Conservation (phyloP, 2,329 filamentous ascomycete species). For the Sarocladium kiliense region DNA sequence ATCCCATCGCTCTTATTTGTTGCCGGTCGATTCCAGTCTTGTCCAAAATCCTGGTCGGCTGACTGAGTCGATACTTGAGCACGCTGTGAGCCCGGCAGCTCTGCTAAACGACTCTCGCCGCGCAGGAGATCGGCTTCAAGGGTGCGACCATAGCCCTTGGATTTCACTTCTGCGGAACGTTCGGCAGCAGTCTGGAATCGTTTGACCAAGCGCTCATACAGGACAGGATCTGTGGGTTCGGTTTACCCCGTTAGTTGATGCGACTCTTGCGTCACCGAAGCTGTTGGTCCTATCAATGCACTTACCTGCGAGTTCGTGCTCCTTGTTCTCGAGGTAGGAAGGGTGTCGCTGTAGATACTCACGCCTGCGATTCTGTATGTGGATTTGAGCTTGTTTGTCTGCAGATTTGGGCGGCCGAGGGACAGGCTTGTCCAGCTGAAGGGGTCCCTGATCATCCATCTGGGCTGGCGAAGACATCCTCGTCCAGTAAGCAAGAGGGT, state of each 20-base stretch:
- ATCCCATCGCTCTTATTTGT: constrained; percentile 57
- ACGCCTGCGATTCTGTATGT: constrained; percentile 69
- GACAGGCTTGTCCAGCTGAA: background rate
- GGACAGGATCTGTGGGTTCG: constrained; percentile 56
- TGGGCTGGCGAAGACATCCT: background rate
- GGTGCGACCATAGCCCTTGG: constrained; percentile 72
- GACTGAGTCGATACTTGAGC: constrained; percentile 10
- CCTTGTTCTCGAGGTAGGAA: constrained; percentile 58
- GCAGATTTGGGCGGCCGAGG: background rate
- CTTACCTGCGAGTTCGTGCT: constrained; percentile 51
- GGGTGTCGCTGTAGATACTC: constrained; percentile 70
- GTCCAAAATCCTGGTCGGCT: constrained; percentile 21
- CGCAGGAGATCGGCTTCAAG: constrained; percentile 73
- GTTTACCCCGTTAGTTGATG: background rate
- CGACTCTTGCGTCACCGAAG: too few species aligned
- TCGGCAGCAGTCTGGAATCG: constrained; percentile 70
- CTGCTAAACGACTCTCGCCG: constrained; percentile 69
- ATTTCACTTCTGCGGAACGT: constrained; percentile 65
- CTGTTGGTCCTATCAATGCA: background rate
- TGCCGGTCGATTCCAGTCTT: constrained; percentile 24
- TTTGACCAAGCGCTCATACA: constrained; percentile 77
- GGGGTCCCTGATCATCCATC: background rate
- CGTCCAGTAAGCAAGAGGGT: too few species aligned
- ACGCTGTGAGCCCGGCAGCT: constrained; percentile 14
- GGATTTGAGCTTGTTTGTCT: constrained; percentile 36